Percentiles rank a stretch among this genome's conserved stretches.
Evolutionary conservation across 768 basidiomycete species (phyloP).

Genomic region (Pholiota conissans): DNA sequence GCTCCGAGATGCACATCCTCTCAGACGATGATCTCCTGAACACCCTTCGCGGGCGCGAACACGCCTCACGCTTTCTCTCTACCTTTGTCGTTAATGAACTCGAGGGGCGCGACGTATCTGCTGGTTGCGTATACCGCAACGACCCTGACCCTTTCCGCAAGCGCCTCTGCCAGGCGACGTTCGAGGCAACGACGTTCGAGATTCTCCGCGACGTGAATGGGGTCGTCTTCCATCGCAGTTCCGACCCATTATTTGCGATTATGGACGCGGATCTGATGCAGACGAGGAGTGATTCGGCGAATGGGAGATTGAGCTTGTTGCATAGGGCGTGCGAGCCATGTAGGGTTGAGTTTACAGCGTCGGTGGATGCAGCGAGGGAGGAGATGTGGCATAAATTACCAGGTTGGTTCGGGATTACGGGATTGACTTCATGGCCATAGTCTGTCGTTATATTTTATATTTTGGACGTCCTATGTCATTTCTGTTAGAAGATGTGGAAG

Average conservation of each 20-base stretch:
- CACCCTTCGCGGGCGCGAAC: constrained; percentile 69
- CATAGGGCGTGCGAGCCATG: constrained; percentile 67
- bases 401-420: constrained; percentile 58
- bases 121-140: constrained; percentile 48
- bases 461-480: too few relatives aligned
- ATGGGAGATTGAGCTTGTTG: constrained; percentile 40
- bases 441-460: not conserved
- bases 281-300: constrained; percentile 44
- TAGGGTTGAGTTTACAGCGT: constrained; percentile 57
- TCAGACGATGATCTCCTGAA: constrained; percentile 56
- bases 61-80: constrained; percentile 71
- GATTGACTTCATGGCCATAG: constrained; percentile 31
- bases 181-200: constrained; percentile 74
- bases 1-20: constrained; percentile 39
- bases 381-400: constrained; percentile 69
- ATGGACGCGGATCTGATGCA: constrained; percentile 69
- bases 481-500: too few relatives aligned
- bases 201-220: constrained; percentile 75
- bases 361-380: constrained; percentile 58
- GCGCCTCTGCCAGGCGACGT: constrained; percentile 67
- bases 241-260: constrained; percentile 72
- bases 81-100: constrained; percentile 76
- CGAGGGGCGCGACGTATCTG: constrained; percentile 59
- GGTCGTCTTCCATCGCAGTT: constrained; percentile 60
- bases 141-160: constrained; percentile 43